phyloP scores from a whole-genome alignment of 805 yeast genomes.

The Debaryomyces hansenii region DNA sequence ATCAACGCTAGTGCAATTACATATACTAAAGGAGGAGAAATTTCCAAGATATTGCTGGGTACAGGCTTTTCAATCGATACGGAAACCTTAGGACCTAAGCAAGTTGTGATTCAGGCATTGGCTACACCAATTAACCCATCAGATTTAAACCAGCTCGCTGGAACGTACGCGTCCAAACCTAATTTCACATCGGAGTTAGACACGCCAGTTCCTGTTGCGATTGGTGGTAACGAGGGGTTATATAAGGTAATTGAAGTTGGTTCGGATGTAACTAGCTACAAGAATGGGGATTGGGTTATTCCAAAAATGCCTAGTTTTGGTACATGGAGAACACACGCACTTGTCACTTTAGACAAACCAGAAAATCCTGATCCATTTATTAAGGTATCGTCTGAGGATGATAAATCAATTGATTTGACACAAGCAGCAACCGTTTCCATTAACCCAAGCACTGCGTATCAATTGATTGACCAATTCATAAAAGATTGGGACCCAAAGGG shows the following conservation, averaged over 20 bases:
- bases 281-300: slow-evolving; percentile 79
- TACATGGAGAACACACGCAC: slow-evolving; percentile 82
- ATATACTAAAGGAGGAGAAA: slow-evolving; percentile 20
- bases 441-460: slow-evolving; percentile 87
- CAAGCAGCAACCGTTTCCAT: slow-evolving; percentile 87
- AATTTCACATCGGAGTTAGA: slow-evolving; percentile 51
- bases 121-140: slow-evolving; percentile 92
- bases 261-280: slow-evolving; percentile 39
- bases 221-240: slow-evolving; percentile 89
- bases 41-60: slow-evolving; percentile 16
- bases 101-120: slow-evolving; percentile 63
- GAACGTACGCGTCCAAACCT: slow-evolving; percentile 82
- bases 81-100: slow-evolving; percentile 17
- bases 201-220: slow-evolving; percentile 53
- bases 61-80: slow-evolving; percentile 23
- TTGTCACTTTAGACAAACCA: slow-evolving; percentile 31
- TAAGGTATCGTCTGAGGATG: slow-evolving; percentile 11
- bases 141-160: slow-evolving; percentile 82
- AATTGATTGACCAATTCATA: slow-evolving; percentile 67
- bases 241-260: slow-evolving; percentile 73
- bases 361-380: slow-evolving; percentile 41
- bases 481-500: slow-evolving; percentile 21
- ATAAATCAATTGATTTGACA: slow-evolving; percentile 30
- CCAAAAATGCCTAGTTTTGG: slow-evolving; percentile 76
- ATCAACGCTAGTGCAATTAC: slow-evolving; percentile 27